Conservation (phyloP, 371 early-diverging fungal species). For the Coemansia sp. region DNA sequence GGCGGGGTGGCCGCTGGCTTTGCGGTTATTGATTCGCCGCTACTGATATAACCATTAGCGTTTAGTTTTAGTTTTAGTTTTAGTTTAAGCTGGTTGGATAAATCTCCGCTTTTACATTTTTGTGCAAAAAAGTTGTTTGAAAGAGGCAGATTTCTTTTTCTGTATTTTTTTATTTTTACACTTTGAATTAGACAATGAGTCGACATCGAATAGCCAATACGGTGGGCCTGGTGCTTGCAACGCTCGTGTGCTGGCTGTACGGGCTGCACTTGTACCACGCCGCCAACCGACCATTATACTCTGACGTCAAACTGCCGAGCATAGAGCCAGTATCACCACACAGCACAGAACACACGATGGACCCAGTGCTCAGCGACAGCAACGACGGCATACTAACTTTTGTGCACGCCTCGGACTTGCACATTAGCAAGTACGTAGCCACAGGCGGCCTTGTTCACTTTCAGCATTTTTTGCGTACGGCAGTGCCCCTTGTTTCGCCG, state of each 20-base stretch:
- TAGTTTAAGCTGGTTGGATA: too few relatives aligned
- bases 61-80: too few relatives aligned
- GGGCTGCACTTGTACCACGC: constrained; percentile 28
- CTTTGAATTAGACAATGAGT: neutral
- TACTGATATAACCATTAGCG: constrained; percentile 14
- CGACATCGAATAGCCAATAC: constrained; percentile 10
- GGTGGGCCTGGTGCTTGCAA: constrained; percentile 15
- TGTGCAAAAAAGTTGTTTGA: too few relatives aligned
- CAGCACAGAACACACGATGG: neutral
- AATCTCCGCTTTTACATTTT: too few relatives aligned
- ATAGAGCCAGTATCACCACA: neutral
- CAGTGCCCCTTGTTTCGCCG: constrained; percentile 68
- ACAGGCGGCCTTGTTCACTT: constrained; percentile 72
- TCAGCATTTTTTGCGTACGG: constrained; percentile 69
- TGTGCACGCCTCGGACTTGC: constrained; percentile 77
- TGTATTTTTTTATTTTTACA: neutral
- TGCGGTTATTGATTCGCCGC: constrained; percentile 91
- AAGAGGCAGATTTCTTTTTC: neutral
- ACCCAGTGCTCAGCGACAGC: constrained; percentile 14
- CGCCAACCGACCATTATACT: constrained; percentile 28
- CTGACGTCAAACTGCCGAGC: neutral
- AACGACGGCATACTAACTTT: constrained; percentile 39
- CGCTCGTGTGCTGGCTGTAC: constrained; percentile 41
- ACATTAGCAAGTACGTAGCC: constrained; percentile 69
- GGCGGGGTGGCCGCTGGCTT: constrained; percentile 98